phyloP scores from a whole-genome alignment of 192 early-diverging fungal genomes.

The Gamsiella multidivaricata region DNA sequence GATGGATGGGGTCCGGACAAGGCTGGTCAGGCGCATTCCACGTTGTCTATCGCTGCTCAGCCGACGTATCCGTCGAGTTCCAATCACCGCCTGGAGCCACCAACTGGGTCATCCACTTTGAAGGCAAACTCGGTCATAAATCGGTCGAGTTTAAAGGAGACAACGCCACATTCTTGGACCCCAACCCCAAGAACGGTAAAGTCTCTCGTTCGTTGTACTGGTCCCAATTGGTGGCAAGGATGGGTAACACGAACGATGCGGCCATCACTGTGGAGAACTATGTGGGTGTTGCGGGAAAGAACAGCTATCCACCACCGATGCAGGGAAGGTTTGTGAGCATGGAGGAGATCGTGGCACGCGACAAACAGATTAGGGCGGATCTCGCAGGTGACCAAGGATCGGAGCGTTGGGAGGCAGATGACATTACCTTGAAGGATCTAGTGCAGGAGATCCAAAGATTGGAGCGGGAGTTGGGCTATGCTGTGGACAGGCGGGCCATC shows the following conservation, averaged over 20 bases:
- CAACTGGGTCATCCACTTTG: constrained; percentile 35
- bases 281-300: constrained; percentile 39
- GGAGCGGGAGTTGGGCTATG: no score
- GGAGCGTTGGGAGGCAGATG: no score
- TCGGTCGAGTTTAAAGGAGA: constrained; percentile 4
- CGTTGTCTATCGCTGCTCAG: constrained; percentile 14
- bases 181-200: not conserved
- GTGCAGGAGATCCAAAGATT: no score
- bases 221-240: constrained; percentile 36
- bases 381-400: not conserved
- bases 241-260: not conserved
- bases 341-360: constrained; percentile 3
- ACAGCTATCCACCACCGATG: not conserved
- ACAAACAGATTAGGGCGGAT: not conserved
- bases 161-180: constrained; percentile 23
- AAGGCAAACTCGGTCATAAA: not conserved
- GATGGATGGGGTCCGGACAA: constrained; percentile 46
- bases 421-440: no score
- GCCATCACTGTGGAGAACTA: not conserved
- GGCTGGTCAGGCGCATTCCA: constrained; percentile 48
- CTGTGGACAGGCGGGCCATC: no score
- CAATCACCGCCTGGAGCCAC: constrained; percentile 41
- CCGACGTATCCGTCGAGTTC: constrained; percentile 4
- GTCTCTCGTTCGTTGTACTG: constrained; percentile 25
- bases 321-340: not conserved